Conservation (phyloP, 2,329 filamentous ascomycete genomes). For the Talaromyces islandicus region DNA sequence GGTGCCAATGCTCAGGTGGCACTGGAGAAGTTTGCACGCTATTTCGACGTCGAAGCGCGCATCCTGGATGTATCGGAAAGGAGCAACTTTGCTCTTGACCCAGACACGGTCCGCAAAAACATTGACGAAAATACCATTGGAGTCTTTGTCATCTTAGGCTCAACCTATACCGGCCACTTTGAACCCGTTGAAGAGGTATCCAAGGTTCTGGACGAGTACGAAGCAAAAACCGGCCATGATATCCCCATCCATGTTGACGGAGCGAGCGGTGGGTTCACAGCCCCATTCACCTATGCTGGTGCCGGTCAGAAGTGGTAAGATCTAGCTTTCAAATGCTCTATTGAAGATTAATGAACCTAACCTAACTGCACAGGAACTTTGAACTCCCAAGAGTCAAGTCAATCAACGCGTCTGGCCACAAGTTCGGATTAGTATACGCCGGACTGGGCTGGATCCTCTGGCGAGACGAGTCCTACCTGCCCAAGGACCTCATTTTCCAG, state of each 20-base stretch:
- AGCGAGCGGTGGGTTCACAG: slow-evolving; percentile 38
- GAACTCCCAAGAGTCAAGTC: slow-evolving; percentile 32
- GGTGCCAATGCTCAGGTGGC: slow-evolving; percentile 68
- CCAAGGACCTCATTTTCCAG: slow-evolving; percentile 64
- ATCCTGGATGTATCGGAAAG: slow-evolving; percentile 58
- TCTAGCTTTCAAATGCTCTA: neutral
- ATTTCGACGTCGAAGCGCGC: slow-evolving; percentile 66
- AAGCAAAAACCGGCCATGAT: slow-evolving; percentile 55
- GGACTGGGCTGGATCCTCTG: slow-evolving; percentile 67
- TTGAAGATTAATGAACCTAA: neutral
- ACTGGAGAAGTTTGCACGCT: slow-evolving; percentile 65
- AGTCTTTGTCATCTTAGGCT: slow-evolving; percentile 66
- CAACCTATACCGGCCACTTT: slow-evolving; percentile 68
- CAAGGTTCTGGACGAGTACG: slow-evolving; percentile 57
- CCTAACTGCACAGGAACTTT: slow-evolving; percentile 21
- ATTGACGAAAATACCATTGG: slow-evolving; percentile 73
- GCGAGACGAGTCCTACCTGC: slow-evolving; percentile 59
- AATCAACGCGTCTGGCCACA: slow-evolving; percentile 55
- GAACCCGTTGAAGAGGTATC: slow-evolving; percentile 65
- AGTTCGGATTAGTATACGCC: slow-evolving; percentile 54
- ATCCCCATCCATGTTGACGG: slow-evolving; percentile 56
- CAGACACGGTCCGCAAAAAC: slow-evolving; percentile 58
- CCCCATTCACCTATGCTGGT: slow-evolving; percentile 34
- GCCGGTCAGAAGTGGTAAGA: slow-evolving; percentile 48
- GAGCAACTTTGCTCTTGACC: slow-evolving; percentile 58